phyloP scores from a whole-genome alignment of 2,329 filamentous ascomycete genomes.

The Neonectria faginata region DNA sequence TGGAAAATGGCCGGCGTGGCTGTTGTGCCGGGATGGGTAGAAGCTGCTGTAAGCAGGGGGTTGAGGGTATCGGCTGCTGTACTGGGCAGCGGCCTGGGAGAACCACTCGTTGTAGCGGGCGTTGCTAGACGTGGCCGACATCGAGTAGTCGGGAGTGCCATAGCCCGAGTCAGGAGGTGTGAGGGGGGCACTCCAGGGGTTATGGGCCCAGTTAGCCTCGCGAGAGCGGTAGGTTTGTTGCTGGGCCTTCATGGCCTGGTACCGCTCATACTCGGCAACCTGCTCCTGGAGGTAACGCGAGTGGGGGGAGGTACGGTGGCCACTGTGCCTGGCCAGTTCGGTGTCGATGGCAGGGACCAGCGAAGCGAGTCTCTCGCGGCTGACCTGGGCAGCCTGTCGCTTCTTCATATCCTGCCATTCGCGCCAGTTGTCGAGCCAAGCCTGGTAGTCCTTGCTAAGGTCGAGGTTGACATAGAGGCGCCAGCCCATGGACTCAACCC shows the following conservation, averaged over 20 bases:
- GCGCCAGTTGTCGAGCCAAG: conserved; percentile 71
- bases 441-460: conserved; percentile 76
- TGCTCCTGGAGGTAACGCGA: conserved; percentile 67
- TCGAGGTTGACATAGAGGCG: conserved; percentile 87
- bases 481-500: conserved; percentile 86
- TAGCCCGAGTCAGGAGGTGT: conserved; percentile 73
- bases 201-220: conserved; percentile 59
- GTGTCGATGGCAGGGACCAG: conserved; percentile 62
- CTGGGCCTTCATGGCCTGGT: conserved; percentile 59
- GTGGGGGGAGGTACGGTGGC: conserved; percentile 52
- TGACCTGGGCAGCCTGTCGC: conserved; percentile 60
- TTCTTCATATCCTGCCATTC: conserved; percentile 69
- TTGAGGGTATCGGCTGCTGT: conserved; percentile 59
- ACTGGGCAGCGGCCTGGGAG: conserved; percentile 56
- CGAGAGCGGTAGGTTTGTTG: conserved; percentile 57
- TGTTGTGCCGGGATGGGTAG: conserved; percentile 56
- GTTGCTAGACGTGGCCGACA: conserved; percentile 66
- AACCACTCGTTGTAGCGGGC: conserved; percentile 71
- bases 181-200: conserved; percentile 62
- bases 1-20: conserved; percentile 58
- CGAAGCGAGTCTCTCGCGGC: conserved; percentile 62
- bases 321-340: conserved; percentile 54
- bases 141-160: conserved; percentile 69
- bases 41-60: conserved; percentile 55
- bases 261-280: conserved; percentile 64